Conservation (phyloP, 257 asterid species). For the Solanum pennellii region DNA sequence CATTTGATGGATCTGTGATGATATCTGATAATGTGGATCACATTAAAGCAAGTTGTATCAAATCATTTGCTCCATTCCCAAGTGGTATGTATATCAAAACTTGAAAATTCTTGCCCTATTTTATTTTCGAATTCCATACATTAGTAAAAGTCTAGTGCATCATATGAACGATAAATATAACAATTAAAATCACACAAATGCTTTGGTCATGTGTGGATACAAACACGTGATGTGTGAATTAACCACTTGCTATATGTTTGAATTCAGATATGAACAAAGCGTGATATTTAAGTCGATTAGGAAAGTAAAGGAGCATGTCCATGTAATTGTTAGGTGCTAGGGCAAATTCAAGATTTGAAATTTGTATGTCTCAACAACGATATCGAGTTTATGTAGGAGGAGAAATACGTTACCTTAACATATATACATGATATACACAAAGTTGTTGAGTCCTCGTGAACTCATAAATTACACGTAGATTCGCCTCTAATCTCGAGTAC, state of each 20-base stretch:
- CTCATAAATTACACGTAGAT: not conserved
- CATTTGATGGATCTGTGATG: constrained; percentile 74
- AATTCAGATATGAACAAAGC: not conserved
- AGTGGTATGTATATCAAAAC: constrained; percentile 27
- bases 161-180: not conserved
- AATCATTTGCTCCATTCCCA: constrained; percentile 93
- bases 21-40: constrained; percentile 63
- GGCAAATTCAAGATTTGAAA: not conserved
- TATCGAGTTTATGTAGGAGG: no score
- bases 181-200: not conserved
- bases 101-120: not conserved
- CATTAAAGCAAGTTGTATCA: constrained; percentile 67
- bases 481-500: not conserved
- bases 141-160: not conserved
- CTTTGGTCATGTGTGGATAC: not conserved
- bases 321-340: rapidly evolving
- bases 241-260: not conserved
- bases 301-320: not conserved
- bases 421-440: not conserved
- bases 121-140: rapidly evolving
- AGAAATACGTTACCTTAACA: not conserved
- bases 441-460: not conserved
- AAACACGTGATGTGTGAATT: not conserved
- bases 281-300: not conserved
- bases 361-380: not conserved